Evolutionary conservation across 805 yeast genomes (phyloP), one percentile per base, ranked within the genome.

Genomic region (Yamadazyma insecticola): DNA sequence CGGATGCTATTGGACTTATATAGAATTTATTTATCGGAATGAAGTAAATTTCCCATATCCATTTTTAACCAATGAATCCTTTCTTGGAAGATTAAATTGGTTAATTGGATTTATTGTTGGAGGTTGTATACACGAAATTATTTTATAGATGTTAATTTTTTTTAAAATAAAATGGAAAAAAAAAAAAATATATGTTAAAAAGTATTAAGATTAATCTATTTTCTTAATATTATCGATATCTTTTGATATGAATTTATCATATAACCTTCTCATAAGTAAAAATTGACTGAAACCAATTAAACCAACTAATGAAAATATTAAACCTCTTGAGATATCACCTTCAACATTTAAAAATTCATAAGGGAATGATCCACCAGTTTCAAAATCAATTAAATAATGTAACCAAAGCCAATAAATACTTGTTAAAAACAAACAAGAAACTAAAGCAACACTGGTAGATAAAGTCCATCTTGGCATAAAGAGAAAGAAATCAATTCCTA

Each of bases 311-410:
- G 50, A 55, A 48, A 81, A 81, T 13, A 80, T 71, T 5, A 65
- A 38, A 1, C 63, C 50, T 36, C 82, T 63, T 13, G 52, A 52
- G 7, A 57, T 55, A 19, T 60, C 69, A 5, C 55, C 60, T 4
- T 56, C 63, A 10, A 72, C 80, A 47, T 80, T 72, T 45, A 81
- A 57, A 47, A 81, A 81, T 6, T 79, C 82, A 47, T 81, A 81
- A 0, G 90, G 90, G 43, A 74, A 81, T 12, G 53, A 59, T 2
- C 70, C 78, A 6, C 72, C 72, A 15, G 39, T 48, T 13, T 61
- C 60, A 19, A 69, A 55, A 34, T 69, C 72, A 15, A 81, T 60
- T 36, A 78, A 50, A 6, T 44, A 29, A 35, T 70, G 67, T 32
- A 81, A 57, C 51, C 68, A 66, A 26, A 55, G 46, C 74, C 82